Percentiles rank a stretch among this genome's conserved stretches.
phyloP scores from a whole-genome alignment of 2,329 filamentous ascomycete species.

The Dothiorella sarmentorum region DNA sequence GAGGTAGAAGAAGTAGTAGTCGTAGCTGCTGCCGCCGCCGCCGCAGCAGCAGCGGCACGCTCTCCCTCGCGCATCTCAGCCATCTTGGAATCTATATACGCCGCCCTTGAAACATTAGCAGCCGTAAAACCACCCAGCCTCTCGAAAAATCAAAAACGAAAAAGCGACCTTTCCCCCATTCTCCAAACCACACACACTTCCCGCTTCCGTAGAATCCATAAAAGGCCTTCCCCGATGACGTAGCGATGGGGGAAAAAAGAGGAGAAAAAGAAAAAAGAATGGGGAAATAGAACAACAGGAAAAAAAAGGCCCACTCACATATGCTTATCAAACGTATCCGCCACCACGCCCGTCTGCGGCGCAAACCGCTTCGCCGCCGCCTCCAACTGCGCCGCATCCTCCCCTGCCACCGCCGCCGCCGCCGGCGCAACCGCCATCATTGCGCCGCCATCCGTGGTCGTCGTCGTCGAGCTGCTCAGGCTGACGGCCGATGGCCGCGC shows the following conservation, averaged over 20 bases:
- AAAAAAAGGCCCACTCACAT: conserved; percentile 61
- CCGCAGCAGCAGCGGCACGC: not conserved
- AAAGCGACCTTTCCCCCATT: conserved; percentile 19
- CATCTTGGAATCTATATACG: conserved; percentile 79
- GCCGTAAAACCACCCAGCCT: too few relatives aligned
- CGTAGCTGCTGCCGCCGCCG: not conserved
- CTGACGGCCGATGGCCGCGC: not conserved
- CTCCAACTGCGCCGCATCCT: conserved; percentile 34
- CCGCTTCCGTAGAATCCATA: too few relatives aligned
- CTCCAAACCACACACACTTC: not conserved
- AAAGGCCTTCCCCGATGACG: too few relatives aligned
- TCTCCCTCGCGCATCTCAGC: conserved; percentile 55
- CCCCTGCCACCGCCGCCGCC: conserved; percentile 28
- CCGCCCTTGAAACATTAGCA: conserved; percentile 74
- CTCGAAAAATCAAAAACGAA: not conserved
- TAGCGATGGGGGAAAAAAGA: too few relatives aligned
- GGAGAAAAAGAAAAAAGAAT: too few relatives aligned
- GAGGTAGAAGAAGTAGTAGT: not conserved
- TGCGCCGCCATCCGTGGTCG: not conserved
- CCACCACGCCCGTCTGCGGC: conserved; percentile 65
- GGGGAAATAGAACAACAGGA: not conserved
- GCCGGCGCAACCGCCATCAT: conserved; percentile 25
- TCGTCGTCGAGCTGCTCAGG: conserved; percentile 22
- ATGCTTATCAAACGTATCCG: conserved; percentile 65
- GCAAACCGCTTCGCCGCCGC: conserved; percentile 59